Base-by-base conservation (phyloP, 2,329 filamentous ascomycete genomes). In the Ophiognomonia clavigignenti-juglandacearum region DNA sequence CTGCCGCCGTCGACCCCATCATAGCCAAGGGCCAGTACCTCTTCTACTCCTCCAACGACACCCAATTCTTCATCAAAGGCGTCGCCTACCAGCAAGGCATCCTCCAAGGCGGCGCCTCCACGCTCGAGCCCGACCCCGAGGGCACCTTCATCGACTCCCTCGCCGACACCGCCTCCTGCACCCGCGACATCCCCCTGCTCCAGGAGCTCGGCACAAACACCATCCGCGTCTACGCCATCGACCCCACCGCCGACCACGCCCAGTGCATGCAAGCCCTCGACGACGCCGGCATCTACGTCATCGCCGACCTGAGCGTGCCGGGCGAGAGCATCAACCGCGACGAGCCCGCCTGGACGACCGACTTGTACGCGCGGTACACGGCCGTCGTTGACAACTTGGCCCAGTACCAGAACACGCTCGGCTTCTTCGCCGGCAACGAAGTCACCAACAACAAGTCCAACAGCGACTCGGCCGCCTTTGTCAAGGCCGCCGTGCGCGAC, bases 341-440 rank as follows among this genome's bases (percentile, higher is more conserved):
- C 63, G 67, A 76, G 54, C 86, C 92, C n/a, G 61, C 74, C 52
- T 98, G 93, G 93, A 83, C 89, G 64, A 78, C 83, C 46, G 77
- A 79, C 10, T 77, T 96, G 39, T 95, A 83, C 71, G 64, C 75
- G 31, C 87, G 89, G 54, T 98, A 97, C 77, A 86, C 83, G 49
- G 71, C 71, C 27, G 93, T 98, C 51, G 73, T 98, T 51, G 91
- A 97, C 63, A 76, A 80, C 53, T 74, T 98, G 60, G 75, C 79
- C 58, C 76, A 87, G 64, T 97, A 95, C 77, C 77, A 80, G 67
- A 98, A 98, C 72, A 84, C 88, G 40, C 82, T 98, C 53, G 93
- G 93, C 59, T 98, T 97, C 84, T 97, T 98, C 67, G 92, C 91
- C 57, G 93, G 93, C 65, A 98, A 98, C 71, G 93, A 98, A 72